Conservation (phyloP, 75 land plant species). For the Sequoia sempervirens region DNA sequence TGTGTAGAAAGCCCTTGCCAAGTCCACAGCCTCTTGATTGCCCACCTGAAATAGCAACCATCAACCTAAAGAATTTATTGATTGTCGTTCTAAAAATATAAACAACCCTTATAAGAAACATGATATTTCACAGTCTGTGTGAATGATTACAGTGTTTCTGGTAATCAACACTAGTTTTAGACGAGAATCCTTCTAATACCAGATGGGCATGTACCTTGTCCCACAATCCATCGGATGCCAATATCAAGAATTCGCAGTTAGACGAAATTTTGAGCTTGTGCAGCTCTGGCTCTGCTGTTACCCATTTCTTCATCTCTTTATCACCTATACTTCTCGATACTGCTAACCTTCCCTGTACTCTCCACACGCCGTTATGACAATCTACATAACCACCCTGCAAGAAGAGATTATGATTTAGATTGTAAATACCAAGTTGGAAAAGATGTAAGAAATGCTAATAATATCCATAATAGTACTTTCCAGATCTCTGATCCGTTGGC, state of each 20-base stretch:
- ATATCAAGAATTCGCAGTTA: constrained; percentile 53
- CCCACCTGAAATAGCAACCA: constrained; percentile 23
- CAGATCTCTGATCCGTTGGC: constrained; percentile 38
- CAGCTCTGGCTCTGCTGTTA: constrained; percentile 58
- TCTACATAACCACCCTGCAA: constrained; percentile 62
- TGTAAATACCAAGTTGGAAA: neutral
- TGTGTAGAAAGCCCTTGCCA: constrained; percentile 23
- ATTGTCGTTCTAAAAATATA: neutral
- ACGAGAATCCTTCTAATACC: neutral
- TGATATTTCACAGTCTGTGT: neutral
- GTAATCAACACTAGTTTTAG: neutral
- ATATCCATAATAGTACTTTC: constrained; percentile 9
- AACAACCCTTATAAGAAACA: neutral
- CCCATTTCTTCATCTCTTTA: constrained; percentile 52
- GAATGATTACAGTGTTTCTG: too few relatives aligned
- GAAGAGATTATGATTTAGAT: neutral
- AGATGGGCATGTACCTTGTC: constrained; percentile 33
- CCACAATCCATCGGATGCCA: constrained; percentile 86
- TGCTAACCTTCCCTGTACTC: constrained; percentile 57
- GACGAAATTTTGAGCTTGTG: constrained; percentile 20
- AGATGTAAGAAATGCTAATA: neutral
- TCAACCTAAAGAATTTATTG: neutral
- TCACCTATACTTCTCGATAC: constrained; percentile 72
- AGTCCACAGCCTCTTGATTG: constrained; percentile 57
- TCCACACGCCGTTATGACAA: constrained; percentile 48